These are phyloP conservation scores for Pestalotiopsis sp. DNA, from an alignment of 2,329 filamentous ascomycete genomes.

Conservation along the genomic window DNA sequence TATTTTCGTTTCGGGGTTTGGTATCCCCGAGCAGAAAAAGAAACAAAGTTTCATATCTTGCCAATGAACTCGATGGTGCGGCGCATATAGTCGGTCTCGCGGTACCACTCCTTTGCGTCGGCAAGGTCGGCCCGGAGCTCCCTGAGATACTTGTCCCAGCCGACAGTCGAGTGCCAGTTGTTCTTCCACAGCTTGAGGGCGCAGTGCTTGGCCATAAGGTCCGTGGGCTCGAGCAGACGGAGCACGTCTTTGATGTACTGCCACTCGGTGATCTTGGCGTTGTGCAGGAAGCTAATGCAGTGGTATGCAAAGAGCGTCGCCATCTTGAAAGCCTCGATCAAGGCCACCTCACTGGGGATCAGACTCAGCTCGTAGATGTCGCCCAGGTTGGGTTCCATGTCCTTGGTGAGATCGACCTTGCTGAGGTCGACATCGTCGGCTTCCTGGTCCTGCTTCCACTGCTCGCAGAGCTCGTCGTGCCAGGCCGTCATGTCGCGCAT, in stretches of 20 bases:
- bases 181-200: slow-evolving; percentile 3
- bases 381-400: neutral
- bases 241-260: neutral
- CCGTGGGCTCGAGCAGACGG: neutral
- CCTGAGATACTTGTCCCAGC: neutral
- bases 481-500: slow-evolving; percentile 2
- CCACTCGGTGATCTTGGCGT: neutral
- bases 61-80: neutral
- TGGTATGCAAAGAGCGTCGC: neutral
- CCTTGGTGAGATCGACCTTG: neutral
- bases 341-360: neutral
- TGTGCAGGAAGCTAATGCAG: neutral
- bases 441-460: neutral
- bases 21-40: neutral
- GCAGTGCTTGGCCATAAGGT: neutral
- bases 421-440: neutral
- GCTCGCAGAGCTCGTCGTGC: neutral
- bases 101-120: neutral
- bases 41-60: neutral
- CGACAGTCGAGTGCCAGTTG: neutral
- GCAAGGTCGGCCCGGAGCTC: neutral
- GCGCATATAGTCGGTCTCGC: neutral
- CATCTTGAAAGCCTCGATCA: neutral
- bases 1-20: neutral
- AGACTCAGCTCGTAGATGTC: neutral